Evolutionary conservation across 2,329 filamentous ascomycete species (phyloP).

Genomic region (Zarea fungicola): DNA sequence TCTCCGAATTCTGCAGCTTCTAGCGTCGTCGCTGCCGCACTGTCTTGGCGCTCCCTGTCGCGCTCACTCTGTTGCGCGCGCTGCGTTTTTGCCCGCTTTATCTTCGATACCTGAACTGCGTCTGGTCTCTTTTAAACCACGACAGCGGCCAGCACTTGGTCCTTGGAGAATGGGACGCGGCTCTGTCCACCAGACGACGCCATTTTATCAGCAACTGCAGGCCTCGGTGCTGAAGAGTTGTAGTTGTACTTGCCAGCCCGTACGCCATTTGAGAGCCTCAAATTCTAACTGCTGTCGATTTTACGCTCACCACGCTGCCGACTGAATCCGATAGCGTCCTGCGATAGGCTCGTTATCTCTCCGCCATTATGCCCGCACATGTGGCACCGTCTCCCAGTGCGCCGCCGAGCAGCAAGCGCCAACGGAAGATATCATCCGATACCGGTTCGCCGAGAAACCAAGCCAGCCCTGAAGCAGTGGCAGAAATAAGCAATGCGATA

Average conservation of each 20-base stretch:
- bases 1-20: not conserved
- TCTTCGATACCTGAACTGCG: not conserved
- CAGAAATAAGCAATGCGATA: conserved; percentile 18
- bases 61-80: not conserved
- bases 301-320: not conserved
- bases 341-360: not conserved
- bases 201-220: not conserved
- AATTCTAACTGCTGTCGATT: conserved; percentile 11
- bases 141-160: conserved; percentile 5
- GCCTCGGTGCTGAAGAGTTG: conserved; percentile 10
- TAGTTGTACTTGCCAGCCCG: conserved; percentile 2
- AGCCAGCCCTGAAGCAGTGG: conserved; percentile 25
- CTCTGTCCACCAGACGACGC: conserved; percentile 1
- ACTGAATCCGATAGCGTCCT: not conserved
- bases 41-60: conserved; percentile 1
- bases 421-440: conserved; percentile 48
- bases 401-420: conserved; percentile 50
- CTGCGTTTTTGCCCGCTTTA: not conserved
- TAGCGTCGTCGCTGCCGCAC: not conserved
- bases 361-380: conserved; percentile 33
- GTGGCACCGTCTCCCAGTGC: conserved; percentile 47
- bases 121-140: not conserved
- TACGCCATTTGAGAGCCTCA: not conserved
- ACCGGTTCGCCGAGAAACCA: conserved; percentile 37
- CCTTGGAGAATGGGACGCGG: conserved; percentile 7